Evolutionary conservation across 2,329 filamentous ascomycete genomes (phyloP).

Genomic region (Venturia pyrina): DNA sequence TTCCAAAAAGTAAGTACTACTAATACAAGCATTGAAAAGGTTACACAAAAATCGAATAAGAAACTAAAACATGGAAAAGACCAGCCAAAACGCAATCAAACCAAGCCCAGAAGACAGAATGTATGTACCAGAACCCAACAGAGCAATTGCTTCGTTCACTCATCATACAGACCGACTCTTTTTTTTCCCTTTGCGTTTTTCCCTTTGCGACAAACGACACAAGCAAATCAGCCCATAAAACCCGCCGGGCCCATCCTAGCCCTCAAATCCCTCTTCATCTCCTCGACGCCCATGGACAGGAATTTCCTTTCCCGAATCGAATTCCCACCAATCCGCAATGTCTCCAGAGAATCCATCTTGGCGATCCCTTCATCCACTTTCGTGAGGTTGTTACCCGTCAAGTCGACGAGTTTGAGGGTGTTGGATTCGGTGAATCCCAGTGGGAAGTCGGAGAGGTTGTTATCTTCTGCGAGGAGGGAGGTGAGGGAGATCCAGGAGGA

Average conservation of each 20-base stretch:
- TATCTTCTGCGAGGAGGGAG: conserved; percentile 70
- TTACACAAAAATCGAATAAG: background rate
- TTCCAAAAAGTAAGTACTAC: background rate
- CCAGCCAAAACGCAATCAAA: background rate
- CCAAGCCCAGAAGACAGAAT: background rate
- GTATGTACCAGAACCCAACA: background rate
- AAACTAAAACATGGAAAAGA: background rate
- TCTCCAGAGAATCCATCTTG: conserved; percentile 65
- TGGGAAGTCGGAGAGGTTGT: conserved; percentile 67
- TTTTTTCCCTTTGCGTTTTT: background rate
- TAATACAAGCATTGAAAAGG: background rate
- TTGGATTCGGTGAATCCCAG: conserved; percentile 59
- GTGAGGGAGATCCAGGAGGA: conserved; percentile 62
- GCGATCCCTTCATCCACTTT: conserved; percentile 66
- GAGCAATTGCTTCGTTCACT: background rate
- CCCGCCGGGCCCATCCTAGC: conserved; percentile 50
- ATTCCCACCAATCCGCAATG: conserved; percentile 76
- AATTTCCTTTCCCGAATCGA: conserved; percentile 84
- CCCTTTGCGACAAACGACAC: background rate
- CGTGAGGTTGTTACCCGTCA: conserved; percentile 75
- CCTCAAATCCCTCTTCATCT: conserved; percentile 65
- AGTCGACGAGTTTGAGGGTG: conserved; percentile 66
- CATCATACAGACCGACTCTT: background rate
- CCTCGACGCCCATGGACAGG: conserved; percentile 66
- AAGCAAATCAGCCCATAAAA: background rate